These are phyloP conservation scores for Diaporthe helianthi DNA, from an alignment of 2,329 filamentous ascomycete species.

Conservation along the genomic window DNA sequence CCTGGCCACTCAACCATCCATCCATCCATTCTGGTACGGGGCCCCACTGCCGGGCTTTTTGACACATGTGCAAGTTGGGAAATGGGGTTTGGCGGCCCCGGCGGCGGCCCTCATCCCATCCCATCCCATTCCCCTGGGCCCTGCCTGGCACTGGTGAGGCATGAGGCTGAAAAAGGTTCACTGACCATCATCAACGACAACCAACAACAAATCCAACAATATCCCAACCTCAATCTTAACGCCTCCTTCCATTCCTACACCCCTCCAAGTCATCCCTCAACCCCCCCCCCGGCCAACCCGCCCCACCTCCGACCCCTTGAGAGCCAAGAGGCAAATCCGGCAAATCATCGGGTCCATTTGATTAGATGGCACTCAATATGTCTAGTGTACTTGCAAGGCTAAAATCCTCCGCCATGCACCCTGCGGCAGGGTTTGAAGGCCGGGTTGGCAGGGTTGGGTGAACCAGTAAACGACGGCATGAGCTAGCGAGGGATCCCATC, in stretches of 20 bases:
- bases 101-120: not conserved
- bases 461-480: not conserved
- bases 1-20: too few species aligned
- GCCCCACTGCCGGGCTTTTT: slow-evolving; percentile 6
- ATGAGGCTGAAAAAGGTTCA: slow-evolving; percentile 16
- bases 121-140: not conserved
- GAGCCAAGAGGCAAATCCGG: not conserved
- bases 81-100: not conserved
- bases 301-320: not conserved
- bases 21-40: not conserved
- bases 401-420: slow-evolving; percentile 7
- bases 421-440: not conserved
- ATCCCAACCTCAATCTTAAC: not conserved
- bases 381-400: slow-evolving; percentile 2
- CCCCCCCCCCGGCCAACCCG: not conserved
- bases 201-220: not conserved
- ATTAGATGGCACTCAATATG: not conserved
- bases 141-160: not conserved
- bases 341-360: not conserved
- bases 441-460: too few species aligned
- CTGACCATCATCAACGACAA: not conserved
- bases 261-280: not conserved
- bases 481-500: not conserved
- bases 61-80: slow-evolving; percentile 5
- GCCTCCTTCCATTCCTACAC: too few species aligned